A percentile compares a stretch with the other conserved stretches of the same genome.
Evolutionary conservation across 2,329 filamentous ascomycete genomes (phyloP).

Genomic region (Diaporthe australafricana): DNA sequence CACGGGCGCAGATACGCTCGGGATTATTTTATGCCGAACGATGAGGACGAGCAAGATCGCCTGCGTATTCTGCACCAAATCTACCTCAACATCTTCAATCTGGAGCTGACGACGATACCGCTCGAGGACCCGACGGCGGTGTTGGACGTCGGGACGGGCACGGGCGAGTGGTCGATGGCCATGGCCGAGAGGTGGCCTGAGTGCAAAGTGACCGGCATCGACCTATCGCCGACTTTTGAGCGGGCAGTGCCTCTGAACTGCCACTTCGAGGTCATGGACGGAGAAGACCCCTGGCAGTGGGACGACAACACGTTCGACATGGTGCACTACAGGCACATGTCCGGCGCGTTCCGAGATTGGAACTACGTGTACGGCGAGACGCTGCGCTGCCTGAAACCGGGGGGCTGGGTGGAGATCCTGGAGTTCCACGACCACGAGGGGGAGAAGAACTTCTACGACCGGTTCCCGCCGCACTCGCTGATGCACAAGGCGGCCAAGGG

Average conservation of each 20-base stretch:
- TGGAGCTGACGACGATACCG: conserved; percentile 48
- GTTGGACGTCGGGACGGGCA: conserved; percentile 70
- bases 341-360: conserved; percentile 69
- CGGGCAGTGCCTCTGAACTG: conserved; percentile 67
- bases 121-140: conserved; percentile 55
- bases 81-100: conserved; percentile 35
- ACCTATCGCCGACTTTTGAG: conserved; percentile 70
- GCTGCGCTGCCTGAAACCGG: conserved; percentile 64
- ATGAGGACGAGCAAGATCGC: conserved; percentile 45
- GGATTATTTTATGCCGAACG: conserved; percentile 41
- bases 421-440: conserved; percentile 63
- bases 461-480: conserved; percentile 59
- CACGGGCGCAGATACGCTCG: conserved; percentile 29
- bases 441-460: conserved; percentile 49
- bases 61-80: conserved; percentile 43
- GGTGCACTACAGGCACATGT: conserved; percentile 67
- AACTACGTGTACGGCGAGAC: conserved; percentile 63
- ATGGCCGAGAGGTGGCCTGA: conserved; percentile 51
- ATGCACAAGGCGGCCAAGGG: conserved; percentile 56
- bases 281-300: conserved; percentile 68
- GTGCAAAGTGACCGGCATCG: conserved; percentile 69
- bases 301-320: conserved; percentile 64
- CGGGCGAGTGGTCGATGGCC: conserved; percentile 63
- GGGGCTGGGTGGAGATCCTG: conserved; percentile 67
- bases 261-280: conserved; percentile 70